Evolutionary conservation across 768 basidiomycete genomes (phyloP).

Genomic region (Boletus reticulatus): DNA sequence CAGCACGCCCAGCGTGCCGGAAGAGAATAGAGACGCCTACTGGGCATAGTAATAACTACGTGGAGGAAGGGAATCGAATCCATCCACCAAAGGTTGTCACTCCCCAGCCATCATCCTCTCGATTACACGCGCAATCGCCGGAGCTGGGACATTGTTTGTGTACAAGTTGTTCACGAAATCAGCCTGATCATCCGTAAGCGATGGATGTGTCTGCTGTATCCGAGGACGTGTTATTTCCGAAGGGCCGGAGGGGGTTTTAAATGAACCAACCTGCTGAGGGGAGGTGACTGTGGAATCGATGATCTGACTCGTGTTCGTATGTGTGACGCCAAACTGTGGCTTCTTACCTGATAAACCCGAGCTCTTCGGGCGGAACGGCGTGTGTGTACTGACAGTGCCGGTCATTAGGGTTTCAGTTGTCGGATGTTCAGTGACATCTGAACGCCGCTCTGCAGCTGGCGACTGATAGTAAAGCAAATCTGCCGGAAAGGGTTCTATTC

Average conservation of each 20-base stretch:
- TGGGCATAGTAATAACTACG: slow-evolving; percentile 11
- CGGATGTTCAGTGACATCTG: neutral
- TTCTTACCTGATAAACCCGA: neutral
- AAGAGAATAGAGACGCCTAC: neutral
- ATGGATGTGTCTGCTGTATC: slow-evolving; percentile 7
- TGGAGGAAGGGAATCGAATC: slow-evolving; percentile 9
- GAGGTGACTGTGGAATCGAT: neutral
- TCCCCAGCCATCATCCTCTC: slow-evolving; percentile 20
- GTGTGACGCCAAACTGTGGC: neutral
- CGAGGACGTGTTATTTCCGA: neutral
- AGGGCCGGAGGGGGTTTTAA: neutral
- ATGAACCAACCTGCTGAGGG: neutral
- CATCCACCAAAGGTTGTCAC: slow-evolving; percentile 3
- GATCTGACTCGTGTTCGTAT: neutral
- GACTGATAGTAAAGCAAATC: neutral
- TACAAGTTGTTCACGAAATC: slow-evolving; percentile 18
- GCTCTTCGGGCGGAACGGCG: neutral
- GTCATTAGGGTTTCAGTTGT: neutral
- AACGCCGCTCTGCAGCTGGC: neutral
- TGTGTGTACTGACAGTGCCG: neutral
- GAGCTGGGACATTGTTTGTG: slow-evolving; percentile 12
- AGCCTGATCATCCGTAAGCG: slow-evolving; percentile 17
- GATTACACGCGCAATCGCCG: slow-evolving; percentile 18
- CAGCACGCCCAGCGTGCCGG: neutral
- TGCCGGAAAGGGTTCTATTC: slow-evolving; percentile 3